phyloP scores from a whole-genome alignment of 768 basidiomycete genomes.

The Collybia sp. region DNA sequence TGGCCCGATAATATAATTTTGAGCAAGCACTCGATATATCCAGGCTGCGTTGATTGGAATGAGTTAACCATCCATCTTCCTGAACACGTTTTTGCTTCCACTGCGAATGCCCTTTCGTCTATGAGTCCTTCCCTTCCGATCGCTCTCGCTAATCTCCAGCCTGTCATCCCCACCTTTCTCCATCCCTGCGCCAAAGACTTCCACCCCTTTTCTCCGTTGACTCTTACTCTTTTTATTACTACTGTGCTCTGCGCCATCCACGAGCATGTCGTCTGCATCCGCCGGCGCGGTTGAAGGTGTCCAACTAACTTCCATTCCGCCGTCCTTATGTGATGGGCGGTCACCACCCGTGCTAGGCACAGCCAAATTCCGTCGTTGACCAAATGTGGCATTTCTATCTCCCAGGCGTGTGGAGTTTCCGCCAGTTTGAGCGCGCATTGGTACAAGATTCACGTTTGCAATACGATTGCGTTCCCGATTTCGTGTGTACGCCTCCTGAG shows the following conservation, averaged over 20 bases:
- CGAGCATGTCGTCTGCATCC: conserved; percentile 27
- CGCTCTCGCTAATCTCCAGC: conserved; percentile 52
- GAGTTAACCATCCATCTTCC: conserved; percentile 24
- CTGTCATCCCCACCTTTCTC: conserved; percentile 67
- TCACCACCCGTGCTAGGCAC: conserved; percentile 11
- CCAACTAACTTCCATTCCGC: conserved; percentile 84
- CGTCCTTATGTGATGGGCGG: conserved; percentile 33
- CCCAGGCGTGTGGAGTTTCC: conserved; percentile 16
- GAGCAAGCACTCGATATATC: background rate
- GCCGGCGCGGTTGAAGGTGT: conserved; percentile 47
- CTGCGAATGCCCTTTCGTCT: conserved; percentile 78
- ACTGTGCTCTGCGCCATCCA: conserved; percentile 17
- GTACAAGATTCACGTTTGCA: conserved; percentile 59
- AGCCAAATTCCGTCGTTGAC: conserved; percentile 50
- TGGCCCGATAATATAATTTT: background rate
- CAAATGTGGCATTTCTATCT: conserved; percentile 61
- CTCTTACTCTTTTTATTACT: conserved; percentile 21
- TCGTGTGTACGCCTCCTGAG: conserved; percentile 39
- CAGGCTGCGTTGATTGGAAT: background rate
- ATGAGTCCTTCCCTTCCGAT: conserved; percentile 74
- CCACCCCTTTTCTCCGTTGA: conserved; percentile 55
- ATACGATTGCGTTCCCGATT: conserved; percentile 38
- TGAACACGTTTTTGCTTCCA: conserved; percentile 85
- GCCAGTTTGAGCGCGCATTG: conserved; percentile 46
- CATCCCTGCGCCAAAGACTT: conserved; percentile 84